Percentiles rank a stretch among this genome's conserved stretches.
phyloP scores from a whole-genome alignment of 768 basidiomycete genomes.

The Mycena vitilis region DNA sequence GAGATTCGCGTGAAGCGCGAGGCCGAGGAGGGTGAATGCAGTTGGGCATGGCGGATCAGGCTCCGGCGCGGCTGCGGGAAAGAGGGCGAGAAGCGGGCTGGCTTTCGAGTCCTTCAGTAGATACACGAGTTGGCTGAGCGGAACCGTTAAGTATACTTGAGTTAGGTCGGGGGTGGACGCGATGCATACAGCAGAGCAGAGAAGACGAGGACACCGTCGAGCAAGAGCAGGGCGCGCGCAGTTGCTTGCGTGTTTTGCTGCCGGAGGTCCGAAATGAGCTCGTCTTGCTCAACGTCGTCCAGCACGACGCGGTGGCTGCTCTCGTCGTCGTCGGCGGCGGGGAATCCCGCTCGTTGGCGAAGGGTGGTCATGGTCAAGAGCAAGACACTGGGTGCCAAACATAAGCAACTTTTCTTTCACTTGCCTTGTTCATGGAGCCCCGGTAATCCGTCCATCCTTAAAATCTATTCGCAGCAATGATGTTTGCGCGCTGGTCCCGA shows the following conservation, averaged over 20 bases:
- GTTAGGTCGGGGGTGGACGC: background rate
- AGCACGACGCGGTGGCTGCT: slow-evolving; percentile 10
- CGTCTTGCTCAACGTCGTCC: slow-evolving; percentile 63
- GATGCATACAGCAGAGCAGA: slow-evolving; percentile 61
- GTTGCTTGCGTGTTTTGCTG: slow-evolving; percentile 57
- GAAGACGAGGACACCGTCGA: slow-evolving; percentile 56
- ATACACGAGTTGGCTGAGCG: slow-evolving; percentile 60
- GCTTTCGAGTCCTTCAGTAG: slow-evolving; percentile 52
- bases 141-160: slow-evolving; percentile 19
- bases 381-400: too few species aligned
- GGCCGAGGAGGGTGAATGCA: slow-evolving; percentile 59
- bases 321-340: slow-evolving; percentile 23
- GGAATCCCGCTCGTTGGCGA: slow-evolving; percentile 27
- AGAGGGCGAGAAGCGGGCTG: slow-evolving; percentile 61
- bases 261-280: slow-evolving; percentile 62
- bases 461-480: background rate
- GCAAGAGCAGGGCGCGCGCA: slow-evolving; percentile 50
- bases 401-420: too few species aligned
- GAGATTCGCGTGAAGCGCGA: slow-evolving; percentile 65
- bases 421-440: background rate
- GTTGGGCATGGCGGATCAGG: slow-evolving; percentile 50
- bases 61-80: slow-evolving; percentile 44
- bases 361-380: slow-evolving; percentile 23
- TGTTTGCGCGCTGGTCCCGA: background rate
- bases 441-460: background rate